A percentile compares a stretch with the other conserved stretches of the same genome.
These are phyloP conservation scores for Camellia oleifera DNA, from an alignment of 179 eudicot species.

Conservation along the genomic window DNA sequence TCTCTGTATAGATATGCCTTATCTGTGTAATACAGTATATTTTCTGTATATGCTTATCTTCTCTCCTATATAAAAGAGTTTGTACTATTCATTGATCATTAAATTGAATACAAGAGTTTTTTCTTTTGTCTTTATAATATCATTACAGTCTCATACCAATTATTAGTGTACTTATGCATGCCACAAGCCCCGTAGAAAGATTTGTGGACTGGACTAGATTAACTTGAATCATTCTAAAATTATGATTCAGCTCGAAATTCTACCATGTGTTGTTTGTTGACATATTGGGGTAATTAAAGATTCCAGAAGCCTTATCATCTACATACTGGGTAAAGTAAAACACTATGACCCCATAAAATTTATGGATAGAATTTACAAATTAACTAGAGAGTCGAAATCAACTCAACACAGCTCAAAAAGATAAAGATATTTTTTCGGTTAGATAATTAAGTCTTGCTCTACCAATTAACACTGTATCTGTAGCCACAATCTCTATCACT, in stretches of 20 bases:
- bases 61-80: too few species aligned
- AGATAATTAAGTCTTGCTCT: background rate
- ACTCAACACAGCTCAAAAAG: background rate
- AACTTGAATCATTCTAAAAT: too few species aligned
- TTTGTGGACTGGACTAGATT: background rate
- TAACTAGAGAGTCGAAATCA: background rate
- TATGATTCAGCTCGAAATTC: background rate
- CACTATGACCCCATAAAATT: background rate
- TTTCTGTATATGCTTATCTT: too few species aligned
- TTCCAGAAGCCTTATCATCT: background rate
- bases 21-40: too few species aligned
- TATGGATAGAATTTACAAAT: background rate
- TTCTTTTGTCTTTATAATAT: too few species aligned
- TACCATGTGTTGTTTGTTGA: background rate
- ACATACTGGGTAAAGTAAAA: background rate
- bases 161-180: too few species aligned
- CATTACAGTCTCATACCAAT: background rate
- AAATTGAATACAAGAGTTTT: too few species aligned
- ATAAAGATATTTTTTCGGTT: background rate
- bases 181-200: background rate
- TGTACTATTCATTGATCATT: too few species aligned
- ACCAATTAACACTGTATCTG: background rate
- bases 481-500: background rate
- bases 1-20: too few species aligned
- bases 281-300: background rate